Base-by-base conservation (phyloP, 2,329 filamentous ascomycete genomes). In the Fusarium pseudoanthophilum region DNA sequence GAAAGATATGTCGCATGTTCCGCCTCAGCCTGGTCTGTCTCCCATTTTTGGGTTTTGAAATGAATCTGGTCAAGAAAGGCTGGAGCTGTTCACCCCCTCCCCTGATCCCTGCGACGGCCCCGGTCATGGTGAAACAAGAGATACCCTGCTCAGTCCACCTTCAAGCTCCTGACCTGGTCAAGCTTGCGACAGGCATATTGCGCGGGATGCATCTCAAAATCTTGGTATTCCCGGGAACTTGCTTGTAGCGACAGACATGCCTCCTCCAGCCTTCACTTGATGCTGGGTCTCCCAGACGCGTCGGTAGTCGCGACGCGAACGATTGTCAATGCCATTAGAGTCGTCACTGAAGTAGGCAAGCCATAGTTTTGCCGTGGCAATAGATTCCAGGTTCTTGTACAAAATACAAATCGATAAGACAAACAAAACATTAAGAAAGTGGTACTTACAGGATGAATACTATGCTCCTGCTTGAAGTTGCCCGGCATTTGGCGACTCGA, bases 51-150 rank as follows among this genome's bases (percentile, higher is more conserved):
- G 64, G 73, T 51, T 71, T 57, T 60, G 68, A 60, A 61, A 59
- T 71, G 67, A 71, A 75, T 62, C 69, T 75, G 61, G 72, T 65
- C 75, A 37, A 37, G 32, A 37, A 37, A 64, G 60, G 59, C 45
- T 68, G 51, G 60, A 67, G 76, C 77, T 61, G 16, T 30, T 43
- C 62, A 64, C 76, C 69, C 69, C 69, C 72, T 70, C 70, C 77
- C 77, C 66, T 77, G 70, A 73, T 61, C 61, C 64, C 73, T 78
- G 79, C 77, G 76, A 78, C 75, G 72, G 77, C 80, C 83, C 84
- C 79, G 80, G 82, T 80, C 81, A 78, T 77, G 82, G 84, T 88
- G 87, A 88, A 88, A 88, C 87, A 84, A 80, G 79, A 82, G 76
- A 74, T 81, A 83, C 84, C 86, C 83, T 87, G 85, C 76, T 84